Evolutionary conservation across 1,284 basidiomycete species (phyloP).

Genomic region (Leccinum griseonigrum): DNA sequence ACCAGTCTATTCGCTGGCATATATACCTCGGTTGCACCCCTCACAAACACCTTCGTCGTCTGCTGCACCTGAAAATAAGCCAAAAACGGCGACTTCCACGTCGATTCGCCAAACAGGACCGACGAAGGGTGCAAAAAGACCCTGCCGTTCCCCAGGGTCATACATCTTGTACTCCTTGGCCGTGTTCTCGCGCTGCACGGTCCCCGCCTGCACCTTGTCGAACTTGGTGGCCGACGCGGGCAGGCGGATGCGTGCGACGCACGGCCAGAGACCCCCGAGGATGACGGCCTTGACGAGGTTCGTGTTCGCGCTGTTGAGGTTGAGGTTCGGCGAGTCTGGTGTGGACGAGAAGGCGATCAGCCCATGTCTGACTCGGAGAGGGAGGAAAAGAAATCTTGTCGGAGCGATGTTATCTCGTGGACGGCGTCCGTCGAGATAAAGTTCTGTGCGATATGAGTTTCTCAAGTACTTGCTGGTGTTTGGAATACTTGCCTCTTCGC

Average conservation of each 20-base stretch:
- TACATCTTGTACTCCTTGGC: slow-evolving; percentile 82
- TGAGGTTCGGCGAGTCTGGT: slow-evolving; percentile 47
- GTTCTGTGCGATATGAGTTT: slow-evolving; percentile 48
- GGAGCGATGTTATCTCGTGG: slow-evolving; percentile 80
- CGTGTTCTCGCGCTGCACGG: slow-evolving; percentile 77
- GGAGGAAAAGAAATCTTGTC: slow-evolving; percentile 74
- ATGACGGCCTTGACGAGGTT: slow-evolving; percentile 82
- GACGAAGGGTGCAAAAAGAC: slow-evolving; percentile 89
- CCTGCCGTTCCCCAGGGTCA: slow-evolving; percentile 54
- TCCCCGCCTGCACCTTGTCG: slow-evolving; percentile 78
- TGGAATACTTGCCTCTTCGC: slow-evolving; percentile 62
- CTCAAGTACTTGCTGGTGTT: neutral
- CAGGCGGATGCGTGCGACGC: slow-evolving; percentile 72
- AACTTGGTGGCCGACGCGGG: slow-evolving; percentile 76
- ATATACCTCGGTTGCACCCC: slow-evolving; percentile 83
- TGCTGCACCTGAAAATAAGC: slow-evolving; percentile 82
- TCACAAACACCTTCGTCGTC: slow-evolving; percentile 84
- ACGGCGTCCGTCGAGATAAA: slow-evolving; percentile 78
- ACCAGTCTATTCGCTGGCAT: neutral
- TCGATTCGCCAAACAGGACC: slow-evolving; percentile 70
- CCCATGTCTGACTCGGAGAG: slow-evolving; percentile 58
- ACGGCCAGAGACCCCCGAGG: slow-evolving; percentile 82
- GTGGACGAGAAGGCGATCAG: slow-evolving; percentile 54
- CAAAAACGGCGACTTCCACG: slow-evolving; percentile 78
- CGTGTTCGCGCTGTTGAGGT: slow-evolving; percentile 59